Percentiles rank a stretch among this genome's conserved stretches.
phyloP scores from a whole-genome alignment of 768 basidiomycete species.

The Boletus reticuloceps region DNA sequence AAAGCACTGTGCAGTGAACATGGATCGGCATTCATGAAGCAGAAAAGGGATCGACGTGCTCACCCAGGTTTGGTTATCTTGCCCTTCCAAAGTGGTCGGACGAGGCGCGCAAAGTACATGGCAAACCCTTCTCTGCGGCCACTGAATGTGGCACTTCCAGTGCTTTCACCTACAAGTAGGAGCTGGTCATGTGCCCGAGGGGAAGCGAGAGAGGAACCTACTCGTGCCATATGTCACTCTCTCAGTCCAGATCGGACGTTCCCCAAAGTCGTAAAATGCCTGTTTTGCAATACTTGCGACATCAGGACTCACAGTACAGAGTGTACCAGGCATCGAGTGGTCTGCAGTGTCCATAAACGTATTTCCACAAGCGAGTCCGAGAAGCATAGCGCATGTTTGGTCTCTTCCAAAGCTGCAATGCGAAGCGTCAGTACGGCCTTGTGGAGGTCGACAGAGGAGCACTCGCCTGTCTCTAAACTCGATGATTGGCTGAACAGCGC shows the following conservation, averaged over 20 bases:
- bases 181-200: not conserved
- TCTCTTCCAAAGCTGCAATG: slow-evolving; percentile 78
- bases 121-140: slow-evolving; percentile 88
- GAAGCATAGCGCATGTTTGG: slow-evolving; percentile 89
- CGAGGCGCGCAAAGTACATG: slow-evolving; percentile 79
- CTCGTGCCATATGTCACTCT: slow-evolving; percentile 74
- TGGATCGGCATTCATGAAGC: not conserved
- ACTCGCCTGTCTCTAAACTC: slow-evolving; percentile 78
- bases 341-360: slow-evolving; percentile 68
- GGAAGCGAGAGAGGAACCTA: slow-evolving; percentile 30
- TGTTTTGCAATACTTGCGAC: slow-evolving; percentile 75
- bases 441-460: not conserved
- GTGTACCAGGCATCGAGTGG: slow-evolving; percentile 40
- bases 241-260: slow-evolving; percentile 80
- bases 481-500: slow-evolving; percentile 73
- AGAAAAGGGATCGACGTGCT: slow-evolving; percentile 12
- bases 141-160: slow-evolving; percentile 77
- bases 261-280: slow-evolving; percentile 83
- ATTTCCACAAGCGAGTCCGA: slow-evolving; percentile 83
- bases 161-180: slow-evolving; percentile 50
- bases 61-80: slow-evolving; percentile 70
- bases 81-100: slow-evolving; percentile 85
- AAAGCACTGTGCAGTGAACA: slow-evolving; percentile 32
- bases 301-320: slow-evolving; percentile 57
- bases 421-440: slow-evolving; percentile 2